A percentile compares a stretch with the other conserved stretches of the same genome.
Evolutionary conservation across 2,329 filamentous ascomycete genomes (phyloP).

Genomic region (Myriosclerotinia curreyana): DNA sequence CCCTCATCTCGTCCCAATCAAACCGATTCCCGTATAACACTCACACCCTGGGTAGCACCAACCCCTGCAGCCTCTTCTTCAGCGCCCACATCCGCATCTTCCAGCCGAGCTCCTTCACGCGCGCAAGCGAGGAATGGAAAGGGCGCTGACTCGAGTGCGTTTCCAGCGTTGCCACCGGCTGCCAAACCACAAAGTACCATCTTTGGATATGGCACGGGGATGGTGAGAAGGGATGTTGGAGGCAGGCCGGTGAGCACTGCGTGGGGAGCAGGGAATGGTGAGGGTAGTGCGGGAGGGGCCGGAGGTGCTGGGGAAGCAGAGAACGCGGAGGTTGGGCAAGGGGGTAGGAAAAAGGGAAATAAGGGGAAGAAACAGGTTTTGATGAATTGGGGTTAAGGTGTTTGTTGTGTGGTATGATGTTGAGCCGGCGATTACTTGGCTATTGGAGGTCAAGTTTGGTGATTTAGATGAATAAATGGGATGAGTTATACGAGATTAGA

Average conservation of each 20-base stretch:
- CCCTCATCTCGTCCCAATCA: conserved; percentile 33
- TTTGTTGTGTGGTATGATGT: no score
- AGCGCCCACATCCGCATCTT: conserved; percentile 29
- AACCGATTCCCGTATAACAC: conserved; percentile 33
- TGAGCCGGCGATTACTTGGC: no score
- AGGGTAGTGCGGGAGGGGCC: no score
- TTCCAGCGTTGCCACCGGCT: conserved; percentile 78
- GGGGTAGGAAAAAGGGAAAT: conserved; percentile 53
- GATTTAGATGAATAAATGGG: no score
- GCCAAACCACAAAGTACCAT: conserved; percentile 64
- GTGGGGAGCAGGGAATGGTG: conserved; percentile 35
- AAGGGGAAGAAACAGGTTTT: conserved; percentile 62
- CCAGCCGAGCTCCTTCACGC: conserved; percentile 25
- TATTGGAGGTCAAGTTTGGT: no score
- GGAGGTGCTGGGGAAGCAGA: conserved; percentile 24
- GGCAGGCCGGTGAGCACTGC: conserved; percentile 33
- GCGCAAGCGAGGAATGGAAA: conserved; percentile 14
- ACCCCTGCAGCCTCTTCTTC: conserved; percentile 40
- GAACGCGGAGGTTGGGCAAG: conserved; percentile 29
- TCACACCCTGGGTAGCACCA: conserved; percentile 40
- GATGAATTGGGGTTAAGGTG: conserved; percentile 32
- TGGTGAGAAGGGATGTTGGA: conserved; percentile 52
- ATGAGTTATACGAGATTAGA: no score
- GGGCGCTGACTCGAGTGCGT: conserved; percentile 54
- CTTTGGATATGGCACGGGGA: conserved; percentile 57